These are phyloP conservation scores for Maudiozyma serrabonitensis DNA, from an alignment of 805 yeast genomes.

Conservation along the genomic window DNA sequence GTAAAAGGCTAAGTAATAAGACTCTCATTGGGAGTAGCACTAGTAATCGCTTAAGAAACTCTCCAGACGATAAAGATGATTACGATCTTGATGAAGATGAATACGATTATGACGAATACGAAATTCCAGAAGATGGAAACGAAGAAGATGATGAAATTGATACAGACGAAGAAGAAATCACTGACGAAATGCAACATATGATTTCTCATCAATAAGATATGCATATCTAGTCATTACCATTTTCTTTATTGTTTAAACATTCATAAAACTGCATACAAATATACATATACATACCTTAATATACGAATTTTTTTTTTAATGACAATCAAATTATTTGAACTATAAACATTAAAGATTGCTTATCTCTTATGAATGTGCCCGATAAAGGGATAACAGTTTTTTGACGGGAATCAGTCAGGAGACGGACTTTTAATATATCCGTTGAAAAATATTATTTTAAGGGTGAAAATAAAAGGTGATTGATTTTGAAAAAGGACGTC, in stretches of 20 bases:
- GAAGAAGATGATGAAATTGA: conserved; percentile 1
- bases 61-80: conserved; percentile 8
- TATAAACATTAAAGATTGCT: no score
- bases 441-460: no score
- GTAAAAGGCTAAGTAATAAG: neutral
- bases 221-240: neutral
- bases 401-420: no score
- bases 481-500: no score
- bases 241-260: neutral
- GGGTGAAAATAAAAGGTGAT: no score
- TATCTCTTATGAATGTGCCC: no score
- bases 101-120: conserved; percentile 4
- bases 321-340: no score
- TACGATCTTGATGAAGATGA: conserved; percentile 11
- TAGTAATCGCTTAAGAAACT: conserved; percentile 9
- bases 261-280: neutral
- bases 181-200: conserved; percentile 7
- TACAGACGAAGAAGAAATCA: conserved; percentile 3
- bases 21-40: neutral
- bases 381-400: no score
- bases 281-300: no score
- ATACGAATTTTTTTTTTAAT: no score
- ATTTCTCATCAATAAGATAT: conserved; percentile 1
- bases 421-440: no score
- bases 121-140: neutral